A percentile compares a stretch with the other conserved stretches of the same genome.
These are phyloP conservation scores for Wickerhamomyces sp. DNA, from an alignment of 1,139 yeast genomes.

Conservation along the genomic window DNA sequence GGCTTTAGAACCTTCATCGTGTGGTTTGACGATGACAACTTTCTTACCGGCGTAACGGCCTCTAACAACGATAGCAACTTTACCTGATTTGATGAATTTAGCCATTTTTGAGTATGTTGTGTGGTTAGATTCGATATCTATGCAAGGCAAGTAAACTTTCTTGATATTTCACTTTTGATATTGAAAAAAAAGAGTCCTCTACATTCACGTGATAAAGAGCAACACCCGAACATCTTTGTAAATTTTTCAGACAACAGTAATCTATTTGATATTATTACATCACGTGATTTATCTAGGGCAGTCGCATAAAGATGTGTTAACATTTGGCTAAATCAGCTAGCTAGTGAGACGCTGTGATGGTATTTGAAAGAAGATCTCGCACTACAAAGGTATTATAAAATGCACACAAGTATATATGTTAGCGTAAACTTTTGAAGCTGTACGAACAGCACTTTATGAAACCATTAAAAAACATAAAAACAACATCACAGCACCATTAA, in stretches of 20 bases:
- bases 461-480: not conserved
- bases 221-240: slow-evolving; percentile 8
- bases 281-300: slow-evolving; percentile 6
- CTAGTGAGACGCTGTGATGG: no score
- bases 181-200: slow-evolving; percentile 11
- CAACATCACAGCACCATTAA: slow-evolving; percentile 1
- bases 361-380: no score
- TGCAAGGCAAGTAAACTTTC: slow-evolving; percentile 1
- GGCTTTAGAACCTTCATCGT: slow-evolving; percentile 98
- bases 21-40: slow-evolving; percentile 98
- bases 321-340: no score
- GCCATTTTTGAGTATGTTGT: slow-evolving; percentile 53
- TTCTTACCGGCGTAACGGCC: slow-evolving; percentile 99
- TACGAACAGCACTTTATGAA: no score
- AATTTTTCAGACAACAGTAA: no score
- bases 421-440: no score
- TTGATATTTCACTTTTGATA: slow-evolving; percentile 23
- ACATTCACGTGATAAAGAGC: slow-evolving; percentile 3
- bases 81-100: slow-evolving; percentile 98
- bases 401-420: no score
- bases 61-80: slow-evolving; percentile 98
- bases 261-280: not conserved
- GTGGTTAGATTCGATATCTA: slow-evolving; percentile 3
- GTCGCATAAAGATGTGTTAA: not conserved
- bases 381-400: no score